These are phyloP conservation scores for Emericellopsis cladophorae DNA, from an alignment of 2,329 filamentous ascomycete genomes.

Conservation along the genomic window DNA sequence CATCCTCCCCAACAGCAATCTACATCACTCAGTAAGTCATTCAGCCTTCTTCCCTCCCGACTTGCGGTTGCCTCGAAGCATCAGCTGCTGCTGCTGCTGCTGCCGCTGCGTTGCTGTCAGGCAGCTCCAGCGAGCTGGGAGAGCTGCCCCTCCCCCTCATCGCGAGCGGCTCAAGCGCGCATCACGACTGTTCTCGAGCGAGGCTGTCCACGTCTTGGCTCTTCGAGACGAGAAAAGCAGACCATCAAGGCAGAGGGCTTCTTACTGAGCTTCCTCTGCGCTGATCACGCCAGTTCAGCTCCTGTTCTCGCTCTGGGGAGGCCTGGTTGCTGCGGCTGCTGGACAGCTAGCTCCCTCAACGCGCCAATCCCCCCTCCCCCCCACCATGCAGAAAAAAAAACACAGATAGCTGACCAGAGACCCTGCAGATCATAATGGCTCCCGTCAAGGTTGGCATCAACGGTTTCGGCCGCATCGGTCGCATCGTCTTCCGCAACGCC, in stretches of 20 bases:
- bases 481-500: constrained; percentile 98
- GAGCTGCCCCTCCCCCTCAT: neutral
- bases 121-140: neutral
- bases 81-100: neutral
- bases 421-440: constrained; percentile 21
- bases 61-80: constrained; percentile 1
- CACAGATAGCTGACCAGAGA: neutral
- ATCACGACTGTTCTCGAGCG: too few species aligned
- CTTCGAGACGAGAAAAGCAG: neutral
- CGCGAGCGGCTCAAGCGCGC: too few species aligned
- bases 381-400: neutral
- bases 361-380: constrained; percentile 3
- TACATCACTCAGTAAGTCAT: neutral
- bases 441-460: constrained; percentile 85
- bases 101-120: constrained; percentile 1
- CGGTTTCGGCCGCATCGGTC: constrained; percentile 98
- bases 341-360: neutral
- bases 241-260: neutral
- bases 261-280: neutral
- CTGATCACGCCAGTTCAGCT: neutral
- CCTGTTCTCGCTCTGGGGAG: neutral
- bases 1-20: neutral
- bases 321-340: neutral
- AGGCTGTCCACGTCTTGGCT: neutral
- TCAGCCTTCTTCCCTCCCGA: neutral